Evolutionary conservation across 768 basidiomycete species (phyloP).

Genomic region (Xerocomus brunneocitrinus): DNA sequence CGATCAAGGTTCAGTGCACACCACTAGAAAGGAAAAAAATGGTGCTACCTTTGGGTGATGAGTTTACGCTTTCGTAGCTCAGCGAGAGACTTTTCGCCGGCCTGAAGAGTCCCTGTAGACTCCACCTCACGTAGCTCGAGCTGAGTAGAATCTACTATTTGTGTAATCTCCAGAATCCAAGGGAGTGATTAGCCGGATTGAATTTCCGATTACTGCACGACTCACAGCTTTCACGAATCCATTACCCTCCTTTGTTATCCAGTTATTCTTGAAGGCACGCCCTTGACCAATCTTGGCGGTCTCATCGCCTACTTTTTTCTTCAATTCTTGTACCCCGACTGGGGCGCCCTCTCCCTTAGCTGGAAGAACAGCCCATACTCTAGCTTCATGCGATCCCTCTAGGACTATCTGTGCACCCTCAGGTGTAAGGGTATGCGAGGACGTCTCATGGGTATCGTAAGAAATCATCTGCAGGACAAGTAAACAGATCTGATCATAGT

Average conservation of each 20-base stretch:
- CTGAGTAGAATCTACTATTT: constrained; percentile 72
- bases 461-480: constrained; percentile 63
- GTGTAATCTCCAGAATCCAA: constrained; percentile 43
- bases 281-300: constrained; percentile 91
- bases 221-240: constrained; percentile 83
- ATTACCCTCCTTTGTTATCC: constrained; percentile 89
- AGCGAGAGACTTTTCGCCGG: constrained; percentile 77
- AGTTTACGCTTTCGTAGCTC: constrained; percentile 93
- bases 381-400: constrained; percentile 90
- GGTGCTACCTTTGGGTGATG: constrained; percentile 65
- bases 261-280: constrained; percentile 93
- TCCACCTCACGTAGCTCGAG: constrained; percentile 70
- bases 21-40: background rate
- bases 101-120: constrained; percentile 62
- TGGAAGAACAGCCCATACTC: constrained; percentile 86
- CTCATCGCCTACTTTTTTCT: constrained; percentile 78
- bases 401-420: constrained; percentile 79
- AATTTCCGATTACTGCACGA: constrained; percentile 9
- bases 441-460: constrained; percentile 73
- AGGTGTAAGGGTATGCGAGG: constrained; percentile 67
- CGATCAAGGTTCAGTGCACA: constrained; percentile 1
- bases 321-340: constrained; percentile 62
- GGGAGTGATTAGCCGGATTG: background rate
- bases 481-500: constrained; percentile 10
- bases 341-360: constrained; percentile 64